A percentile compares a stretch with the other conserved stretches of the same genome.
These are phyloP conservation scores for Suhomyces sp. DNA, from an alignment of 805 yeast species.

Conservation along the genomic window DNA sequence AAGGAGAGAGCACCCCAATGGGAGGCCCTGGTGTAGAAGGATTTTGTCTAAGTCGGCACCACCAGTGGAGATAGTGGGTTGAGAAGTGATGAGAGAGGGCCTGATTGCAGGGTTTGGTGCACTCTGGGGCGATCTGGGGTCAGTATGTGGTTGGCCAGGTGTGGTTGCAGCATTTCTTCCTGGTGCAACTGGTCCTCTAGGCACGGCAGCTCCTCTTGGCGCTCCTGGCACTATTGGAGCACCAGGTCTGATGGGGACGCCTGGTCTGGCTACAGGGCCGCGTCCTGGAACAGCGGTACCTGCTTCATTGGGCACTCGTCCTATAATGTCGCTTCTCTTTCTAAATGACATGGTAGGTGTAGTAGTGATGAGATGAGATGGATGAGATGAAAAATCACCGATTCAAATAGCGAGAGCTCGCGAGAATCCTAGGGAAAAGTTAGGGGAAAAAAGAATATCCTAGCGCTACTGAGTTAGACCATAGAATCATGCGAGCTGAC, in stretches of 20 bases:
- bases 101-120: constrained; percentile 43
- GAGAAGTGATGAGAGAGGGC: constrained; percentile 76
- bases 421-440: background rate
- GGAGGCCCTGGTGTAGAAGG: constrained; percentile 80
- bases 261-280: constrained; percentile 3
- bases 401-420: background rate
- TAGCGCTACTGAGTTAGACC: background rate
- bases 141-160: background rate
- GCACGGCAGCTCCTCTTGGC: background rate
- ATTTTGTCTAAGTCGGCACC: constrained; percentile 69
- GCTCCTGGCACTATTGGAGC: constrained; percentile 1
- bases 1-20: constrained; percentile 67
- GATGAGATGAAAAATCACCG: background rate
- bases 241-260: background rate
- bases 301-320: constrained; percentile 2
- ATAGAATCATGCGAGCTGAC: background rate
- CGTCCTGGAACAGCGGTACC: background rate
- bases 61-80: constrained; percentile 79
- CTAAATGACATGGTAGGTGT: constrained; percentile 37
- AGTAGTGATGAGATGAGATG: background rate
- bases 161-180: background rate
- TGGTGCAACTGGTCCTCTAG: background rate
- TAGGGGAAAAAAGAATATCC: too few species aligned
- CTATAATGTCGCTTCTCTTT: constrained; percentile 40
- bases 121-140: background rate